Percentiles rank a stretch among this genome's conserved stretches.
Conservation (phyloP, 495 filamentous ascomycete species). For the Aspergillus campestris region DNA sequence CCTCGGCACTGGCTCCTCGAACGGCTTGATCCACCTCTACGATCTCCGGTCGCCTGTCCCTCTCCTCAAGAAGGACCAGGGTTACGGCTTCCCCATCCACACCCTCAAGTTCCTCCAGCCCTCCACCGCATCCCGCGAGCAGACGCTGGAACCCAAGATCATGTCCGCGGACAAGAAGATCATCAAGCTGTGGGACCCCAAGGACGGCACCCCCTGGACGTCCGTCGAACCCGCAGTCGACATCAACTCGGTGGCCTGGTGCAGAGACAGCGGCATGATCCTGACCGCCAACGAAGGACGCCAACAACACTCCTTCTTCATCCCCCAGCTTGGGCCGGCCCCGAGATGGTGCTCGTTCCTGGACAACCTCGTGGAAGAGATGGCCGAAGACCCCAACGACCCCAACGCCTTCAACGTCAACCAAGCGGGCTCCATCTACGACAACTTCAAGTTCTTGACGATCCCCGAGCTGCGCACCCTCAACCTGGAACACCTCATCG, state of each 20-base stretch:
- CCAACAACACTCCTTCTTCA: constrained; percentile 90
- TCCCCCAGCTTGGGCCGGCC: constrained; percentile 85
- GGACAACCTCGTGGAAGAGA: constrained; percentile 95
- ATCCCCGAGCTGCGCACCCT: constrained; percentile 69
- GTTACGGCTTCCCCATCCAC: constrained; percentile 90
- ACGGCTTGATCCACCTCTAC: constrained; percentile 84
- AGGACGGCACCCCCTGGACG: constrained; percentile 78
- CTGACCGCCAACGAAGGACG: constrained; percentile 92
- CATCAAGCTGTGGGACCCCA: constrained; percentile 92
- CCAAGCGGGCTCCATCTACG: constrained; percentile 68
- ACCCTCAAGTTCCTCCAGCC: constrained; percentile 79
- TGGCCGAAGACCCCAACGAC: constrained; percentile 74
- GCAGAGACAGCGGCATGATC: constrained; percentile 81
- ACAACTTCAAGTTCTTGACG: constrained; percentile 97
- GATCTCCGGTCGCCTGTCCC: constrained; percentile 86
- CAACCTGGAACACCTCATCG: constrained; percentile 78
- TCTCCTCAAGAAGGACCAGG: constrained; percentile 85
- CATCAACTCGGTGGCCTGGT: constrained; percentile 84
- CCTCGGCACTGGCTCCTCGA: constrained; percentile 79
- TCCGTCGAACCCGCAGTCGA: constrained; percentile 93
- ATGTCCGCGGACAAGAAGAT: constrained; percentile 88
- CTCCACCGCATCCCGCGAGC: constrained; percentile 51
- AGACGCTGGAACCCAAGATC: constrained; percentile 69
- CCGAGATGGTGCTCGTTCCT: constrained; percentile 95
- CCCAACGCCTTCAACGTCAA: constrained; percentile 51